Conservation (phyloP, 2,329 filamentous ascomycete genomes). For the Hypoxylon sp. region DNA sequence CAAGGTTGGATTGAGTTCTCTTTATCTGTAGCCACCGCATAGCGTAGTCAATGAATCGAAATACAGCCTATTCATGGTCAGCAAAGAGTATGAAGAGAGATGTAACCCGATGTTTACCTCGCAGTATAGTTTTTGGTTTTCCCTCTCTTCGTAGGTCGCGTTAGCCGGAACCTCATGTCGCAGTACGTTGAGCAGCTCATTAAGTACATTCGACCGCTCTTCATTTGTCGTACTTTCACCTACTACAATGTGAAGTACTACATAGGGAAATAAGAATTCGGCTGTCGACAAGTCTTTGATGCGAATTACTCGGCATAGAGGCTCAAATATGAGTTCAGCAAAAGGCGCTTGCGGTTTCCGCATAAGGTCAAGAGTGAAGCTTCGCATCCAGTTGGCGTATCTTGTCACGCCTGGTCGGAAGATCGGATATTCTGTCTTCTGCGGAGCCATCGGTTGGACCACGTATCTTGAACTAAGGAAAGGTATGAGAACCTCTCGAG, state of each 20-base stretch:
- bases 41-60: conserved; percentile 90
- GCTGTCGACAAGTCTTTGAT: conserved; percentile 88
- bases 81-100: conserved; percentile 9
- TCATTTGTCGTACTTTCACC: conserved; percentile 71
- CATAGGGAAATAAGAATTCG: conserved; percentile 89
- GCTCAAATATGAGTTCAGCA: conserved; percentile 81
- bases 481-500: conserved; percentile 85
- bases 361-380: conserved; percentile 84
- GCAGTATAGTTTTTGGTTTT: conserved; percentile 86
- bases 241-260: conserved; percentile 84
- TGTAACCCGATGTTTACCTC: conserved; percentile 68
- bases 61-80: conserved; percentile 75
- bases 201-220: conserved; percentile 74
- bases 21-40: conserved; percentile 90
- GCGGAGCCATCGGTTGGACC: conserved; percentile 71
- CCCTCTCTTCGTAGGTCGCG: conserved; percentile 71
- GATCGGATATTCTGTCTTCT: conserved; percentile 78
- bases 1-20: conserved; percentile 56
- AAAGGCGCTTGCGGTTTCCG: conserved; percentile 80
- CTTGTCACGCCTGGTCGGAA: conserved; percentile 72
- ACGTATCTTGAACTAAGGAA: conserved; percentile 88
- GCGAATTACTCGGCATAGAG: conserved; percentile 83
- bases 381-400: conserved; percentile 85
- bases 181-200: conserved; percentile 82
- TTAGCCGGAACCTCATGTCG: conserved; percentile 66